Percentiles rank a stretch among this genome's conserved stretches.
phyloP scores from a whole-genome alignment of 2,329 filamentous ascomycete species.

The Hymenoscyphus fructigenus region DNA sequence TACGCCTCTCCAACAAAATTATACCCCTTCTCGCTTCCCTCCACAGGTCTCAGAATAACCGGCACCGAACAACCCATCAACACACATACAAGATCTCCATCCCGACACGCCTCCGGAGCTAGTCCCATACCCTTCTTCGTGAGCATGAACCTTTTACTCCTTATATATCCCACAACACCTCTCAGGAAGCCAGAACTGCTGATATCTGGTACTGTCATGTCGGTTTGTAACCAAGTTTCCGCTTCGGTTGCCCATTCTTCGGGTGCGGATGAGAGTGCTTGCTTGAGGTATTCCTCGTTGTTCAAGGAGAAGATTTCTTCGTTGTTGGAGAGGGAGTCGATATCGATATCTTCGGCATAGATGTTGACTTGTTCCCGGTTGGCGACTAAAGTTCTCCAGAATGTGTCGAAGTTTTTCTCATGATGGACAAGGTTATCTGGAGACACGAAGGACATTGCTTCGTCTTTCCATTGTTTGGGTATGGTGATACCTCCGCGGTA shows the following conservation, averaged over 20 bases:
- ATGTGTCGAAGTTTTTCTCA: neutral
- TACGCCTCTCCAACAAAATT: constrained; percentile 16
- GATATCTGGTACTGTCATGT: neutral
- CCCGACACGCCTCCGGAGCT: neutral
- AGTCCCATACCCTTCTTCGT: constrained; percentile 4
- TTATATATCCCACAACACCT: neutral
- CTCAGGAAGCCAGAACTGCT: neutral
- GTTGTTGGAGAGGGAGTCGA: neutral
- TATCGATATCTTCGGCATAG: neutral
- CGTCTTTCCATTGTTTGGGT: constrained; percentile 7
- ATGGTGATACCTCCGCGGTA: neutral
- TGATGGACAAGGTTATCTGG: neutral
- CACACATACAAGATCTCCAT: constrained; percentile 12
- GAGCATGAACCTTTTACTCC: neutral
- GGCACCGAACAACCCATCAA: constrained; percentile 13
- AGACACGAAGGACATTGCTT: neutral
- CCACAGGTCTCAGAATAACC: constrained; percentile 8
- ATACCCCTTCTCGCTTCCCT: neutral
- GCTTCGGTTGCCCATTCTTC: neutral
- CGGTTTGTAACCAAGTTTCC: neutral
- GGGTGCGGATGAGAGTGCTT: neutral
- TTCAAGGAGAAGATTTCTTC: neutral
- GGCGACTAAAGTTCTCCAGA: constrained; percentile 7
- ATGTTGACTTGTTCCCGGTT: constrained; percentile 3
- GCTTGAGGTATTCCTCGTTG: neutral